Percentiles rank a stretch among this genome's conserved stretches.
These are phyloP conservation scores for Bjerkandera adusta DNA, from an alignment of 1,284 basidiomycete genomes.

Conservation along the genomic window DNA sequence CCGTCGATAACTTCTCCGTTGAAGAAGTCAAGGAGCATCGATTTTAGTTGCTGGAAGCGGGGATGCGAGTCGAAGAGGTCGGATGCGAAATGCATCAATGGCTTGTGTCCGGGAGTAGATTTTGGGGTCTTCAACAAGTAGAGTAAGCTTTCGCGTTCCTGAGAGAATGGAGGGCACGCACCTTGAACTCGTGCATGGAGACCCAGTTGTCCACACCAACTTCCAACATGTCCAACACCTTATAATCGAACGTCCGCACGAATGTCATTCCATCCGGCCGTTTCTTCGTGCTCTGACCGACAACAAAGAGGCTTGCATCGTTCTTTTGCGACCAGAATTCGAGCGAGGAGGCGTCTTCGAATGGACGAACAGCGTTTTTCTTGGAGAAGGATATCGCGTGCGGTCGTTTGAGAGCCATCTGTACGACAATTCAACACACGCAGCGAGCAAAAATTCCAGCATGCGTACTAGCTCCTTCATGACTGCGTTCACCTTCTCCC, in stretches of 20 bases:
- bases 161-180: conserved; percentile 34
- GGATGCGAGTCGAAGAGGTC: conserved; percentile 92
- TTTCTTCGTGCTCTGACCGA: conserved; percentile 95
- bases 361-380: conserved; percentile 91
- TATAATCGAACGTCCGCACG: conserved; percentile 84
- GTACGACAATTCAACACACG: not conserved
- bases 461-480: conserved; percentile 90
- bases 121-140: conserved; percentile 65
- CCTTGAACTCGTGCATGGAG: conserved; percentile 84
- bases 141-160: not conserved
- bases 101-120: conserved; percentile 88
- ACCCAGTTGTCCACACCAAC: conserved; percentile 82
- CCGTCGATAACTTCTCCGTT: conserved; percentile 84
- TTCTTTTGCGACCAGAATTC: conserved; percentile 96
- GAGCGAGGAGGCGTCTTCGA: conserved; percentile 82
- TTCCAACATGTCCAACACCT: conserved; percentile 94
- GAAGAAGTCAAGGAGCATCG: conserved; percentile 88
- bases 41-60: conserved; percentile 90
- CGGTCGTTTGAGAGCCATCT: conserved; percentile 93
- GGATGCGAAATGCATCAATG: conserved; percentile 94
- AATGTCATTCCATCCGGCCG: conserved; percentile 88
- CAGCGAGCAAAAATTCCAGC: not conserved
- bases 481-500: conserved; percentile 75
- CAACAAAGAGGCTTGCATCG: conserved; percentile 89
- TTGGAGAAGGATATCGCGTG: conserved; percentile 91